Percentiles rank a stretch among this genome's conserved stretches.
Conservation (phyloP, 306 rosid genomes). For the Astragalus glycyphyllos region DNA sequence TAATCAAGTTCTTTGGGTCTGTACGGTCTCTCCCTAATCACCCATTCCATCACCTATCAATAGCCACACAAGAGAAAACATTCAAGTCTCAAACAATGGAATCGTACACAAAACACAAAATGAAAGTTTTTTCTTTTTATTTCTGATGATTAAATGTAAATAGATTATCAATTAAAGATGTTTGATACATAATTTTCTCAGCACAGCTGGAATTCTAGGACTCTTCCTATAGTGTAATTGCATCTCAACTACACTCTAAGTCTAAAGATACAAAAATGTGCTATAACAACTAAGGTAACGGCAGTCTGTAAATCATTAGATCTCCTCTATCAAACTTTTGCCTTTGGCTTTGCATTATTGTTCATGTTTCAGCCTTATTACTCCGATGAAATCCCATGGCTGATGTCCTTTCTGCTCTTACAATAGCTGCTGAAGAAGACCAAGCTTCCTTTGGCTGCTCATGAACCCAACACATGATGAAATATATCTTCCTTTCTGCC, state of each 20-base stretch:
- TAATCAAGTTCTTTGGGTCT: constrained; percentile 80
- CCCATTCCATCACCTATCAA: constrained; percentile 95
- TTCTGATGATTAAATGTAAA: no score
- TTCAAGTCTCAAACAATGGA: constrained; percentile 2
- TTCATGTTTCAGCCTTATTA: constrained; percentile 51
- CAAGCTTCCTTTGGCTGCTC: constrained; percentile 83
- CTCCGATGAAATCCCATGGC: constrained; percentile 52
- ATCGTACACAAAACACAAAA: not conserved
- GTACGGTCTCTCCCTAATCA: constrained; percentile 86
- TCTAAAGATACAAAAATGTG: constrained; percentile 4
- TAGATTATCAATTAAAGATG: not conserved
- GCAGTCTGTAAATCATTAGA: constrained; percentile 38
- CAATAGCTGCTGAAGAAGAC: constrained; percentile 72
- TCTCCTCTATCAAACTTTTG: constrained; percentile 74
- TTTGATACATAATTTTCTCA: not conserved
- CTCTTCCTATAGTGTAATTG: not conserved
- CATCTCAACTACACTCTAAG: not conserved
- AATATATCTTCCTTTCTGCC: constrained; percentile 76
- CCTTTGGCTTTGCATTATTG: constrained; percentile 47
- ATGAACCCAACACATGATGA: constrained; percentile 89
- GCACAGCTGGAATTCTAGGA: not conserved
- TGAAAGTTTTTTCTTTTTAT: not conserved
- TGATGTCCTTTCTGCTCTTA: constrained; percentile 64
- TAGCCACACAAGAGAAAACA: constrained; percentile 29
- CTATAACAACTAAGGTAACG: not conserved